Conservation (phyloP, 805 yeast genomes). For the Cyberlindnera mrakii region DNA sequence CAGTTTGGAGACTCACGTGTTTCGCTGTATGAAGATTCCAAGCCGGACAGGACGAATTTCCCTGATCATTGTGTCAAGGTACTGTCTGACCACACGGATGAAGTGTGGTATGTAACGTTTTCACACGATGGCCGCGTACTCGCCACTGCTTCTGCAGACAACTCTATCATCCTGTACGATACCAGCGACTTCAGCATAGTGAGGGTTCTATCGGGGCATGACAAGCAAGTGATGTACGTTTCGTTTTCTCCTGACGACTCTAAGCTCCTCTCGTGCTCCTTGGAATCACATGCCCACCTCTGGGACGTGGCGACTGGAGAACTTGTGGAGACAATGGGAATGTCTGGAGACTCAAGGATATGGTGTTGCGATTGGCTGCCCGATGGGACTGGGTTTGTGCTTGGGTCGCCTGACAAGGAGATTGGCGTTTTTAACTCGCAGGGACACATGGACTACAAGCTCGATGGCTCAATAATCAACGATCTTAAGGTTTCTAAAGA, state of each 20-base stretch:
- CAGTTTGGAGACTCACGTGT: constrained; percentile 27
- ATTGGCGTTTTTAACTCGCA: constrained; percentile 40
- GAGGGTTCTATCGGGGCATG: constrained; percentile 37
- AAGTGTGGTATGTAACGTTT: constrained; percentile 80
- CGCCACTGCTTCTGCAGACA: constrained; percentile 74
- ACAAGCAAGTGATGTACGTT: constrained; percentile 54
- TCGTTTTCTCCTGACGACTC: constrained; percentile 74
- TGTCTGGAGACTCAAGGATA: constrained; percentile 27
- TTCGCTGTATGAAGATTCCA: constrained; percentile 32
- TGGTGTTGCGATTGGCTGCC: constrained; percentile 72
- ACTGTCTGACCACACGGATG: constrained; percentile 52
- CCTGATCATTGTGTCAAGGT: constrained; percentile 42
- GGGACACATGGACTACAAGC: constrained; percentile 22
- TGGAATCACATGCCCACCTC: constrained; percentile 62
- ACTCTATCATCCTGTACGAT: constrained; percentile 58
- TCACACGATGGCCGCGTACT: constrained; percentile 71
- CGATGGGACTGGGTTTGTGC: constrained; percentile 45
- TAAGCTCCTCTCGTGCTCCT: constrained; percentile 62
- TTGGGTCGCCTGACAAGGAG: constrained; percentile 75
- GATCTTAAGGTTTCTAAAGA: constrained; percentile 65
- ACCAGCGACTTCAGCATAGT: constrained; percentile 34
- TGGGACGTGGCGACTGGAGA: constrained; percentile 52
- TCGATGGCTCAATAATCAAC: constrained; percentile 47
- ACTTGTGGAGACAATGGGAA: constrained; percentile 17
- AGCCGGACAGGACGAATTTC: constrained; percentile 29